phyloP scores from a whole-genome alignment of 441 rosid species.

The Metrosideros polymorpha region DNA sequence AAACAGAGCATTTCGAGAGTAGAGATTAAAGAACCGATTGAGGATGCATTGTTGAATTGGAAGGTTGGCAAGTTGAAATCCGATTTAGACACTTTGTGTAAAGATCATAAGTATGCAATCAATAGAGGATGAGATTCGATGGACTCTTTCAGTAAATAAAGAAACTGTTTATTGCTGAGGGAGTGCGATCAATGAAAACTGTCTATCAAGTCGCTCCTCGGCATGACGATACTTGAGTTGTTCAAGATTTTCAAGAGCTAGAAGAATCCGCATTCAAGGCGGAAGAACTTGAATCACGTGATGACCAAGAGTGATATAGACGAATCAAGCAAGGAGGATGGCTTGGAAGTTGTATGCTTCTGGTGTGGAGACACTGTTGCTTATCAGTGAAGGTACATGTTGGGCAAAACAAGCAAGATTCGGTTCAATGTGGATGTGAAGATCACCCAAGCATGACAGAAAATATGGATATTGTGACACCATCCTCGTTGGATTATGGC shows the following conservation, averaged over 20 bases:
- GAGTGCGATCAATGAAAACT: background rate
- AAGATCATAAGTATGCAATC: background rate
- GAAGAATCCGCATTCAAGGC: background rate
- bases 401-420: too few species aligned
- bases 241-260: background rate
- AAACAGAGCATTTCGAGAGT: background rate
- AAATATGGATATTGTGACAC: too few species aligned
- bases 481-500: too few species aligned
- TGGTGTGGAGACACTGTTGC: background rate
- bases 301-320: background rate
- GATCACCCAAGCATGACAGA: too few species aligned
- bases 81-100: background rate
- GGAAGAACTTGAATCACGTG: background rate
- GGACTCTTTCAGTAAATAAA: background rate
- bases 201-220: background rate
- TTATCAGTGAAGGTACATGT: too few species aligned
- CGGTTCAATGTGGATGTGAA: too few species aligned
- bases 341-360: background rate
- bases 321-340: background rate
- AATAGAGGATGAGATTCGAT: background rate
- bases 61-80: background rate
- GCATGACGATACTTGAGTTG: background rate
- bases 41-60: background rate
- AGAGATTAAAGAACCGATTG: background rate
- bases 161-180: background rate